Base-by-base conservation (phyloP, 2,329 filamentous ascomycete species). In the Macrophomina pseudophaseolina region DNA sequence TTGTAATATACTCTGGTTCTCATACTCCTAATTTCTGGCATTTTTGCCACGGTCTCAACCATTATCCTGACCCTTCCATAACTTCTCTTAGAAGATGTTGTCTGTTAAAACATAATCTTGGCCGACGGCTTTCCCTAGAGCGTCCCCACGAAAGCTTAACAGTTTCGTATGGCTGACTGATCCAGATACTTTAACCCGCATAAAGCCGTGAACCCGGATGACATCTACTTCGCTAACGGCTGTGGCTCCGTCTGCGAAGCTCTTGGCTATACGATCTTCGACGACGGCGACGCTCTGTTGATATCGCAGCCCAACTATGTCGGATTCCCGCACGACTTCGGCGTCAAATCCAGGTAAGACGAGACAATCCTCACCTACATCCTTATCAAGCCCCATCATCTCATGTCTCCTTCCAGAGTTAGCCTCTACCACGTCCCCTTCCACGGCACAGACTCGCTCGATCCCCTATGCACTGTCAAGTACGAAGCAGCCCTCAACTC, bases 271-370 rank as follows among this genome's bases (percentile, higher is more conserved):
- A 76, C 73, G 11, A 68, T 86, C 1, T 79, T 76, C 8, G 80
- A 82, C 63, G 73, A 75, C 0, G 80, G 79, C 0, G 82, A 86
- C 52, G 82, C 78, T 1, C 79, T 86, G 23, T 69, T 86, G 11
- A 72, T 84, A 2, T 78, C 75, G 35, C 73, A 79, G 14, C 83
- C 84, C 0, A 76, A 80, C 6, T 86, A 86, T 66, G 80, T 80
- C 18, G 76, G 80, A 16, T 86, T 86, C 64, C 76, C 81, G 28
- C 72, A 80, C 1, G 84, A 86, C 70, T 82, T 85, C 52, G 79
- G 80, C 0, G 78, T 80, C 18, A 79, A 81, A 60, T 79, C 82
- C 4, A 66, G 68, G 16, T 60, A 70, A 70, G 59, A 38, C 11
- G 23, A 23, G 53, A 14, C 58, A 14, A 40, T 12, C 38, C 4